These are phyloP conservation scores for Aschersonia sp. DNA, from an alignment of 2,329 filamentous ascomycete genomes.

Conservation along the genomic window DNA sequence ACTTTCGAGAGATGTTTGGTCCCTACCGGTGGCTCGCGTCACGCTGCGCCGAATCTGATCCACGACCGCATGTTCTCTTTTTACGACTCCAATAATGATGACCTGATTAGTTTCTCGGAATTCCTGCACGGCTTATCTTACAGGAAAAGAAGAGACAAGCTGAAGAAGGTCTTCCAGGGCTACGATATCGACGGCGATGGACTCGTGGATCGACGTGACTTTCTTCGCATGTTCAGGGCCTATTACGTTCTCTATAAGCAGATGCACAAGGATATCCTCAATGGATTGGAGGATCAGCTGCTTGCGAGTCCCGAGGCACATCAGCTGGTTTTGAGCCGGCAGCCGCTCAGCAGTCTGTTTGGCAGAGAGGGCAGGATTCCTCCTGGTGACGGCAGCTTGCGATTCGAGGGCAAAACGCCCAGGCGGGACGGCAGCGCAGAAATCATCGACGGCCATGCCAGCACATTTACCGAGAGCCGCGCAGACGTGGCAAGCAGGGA, in stretches of 20 bases:
- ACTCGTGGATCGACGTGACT: constrained; percentile 72
- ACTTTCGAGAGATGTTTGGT: constrained; percentile 88
- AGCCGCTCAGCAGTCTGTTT: constrained; percentile 62
- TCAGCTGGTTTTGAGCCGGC: constrained; percentile 60
- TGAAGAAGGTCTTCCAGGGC: constrained; percentile 66
- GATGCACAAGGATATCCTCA: constrained; percentile 71
- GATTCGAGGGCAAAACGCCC: constrained; percentile 52
- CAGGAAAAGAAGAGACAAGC: constrained; percentile 51
- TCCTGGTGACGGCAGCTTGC: constrained; percentile 38
- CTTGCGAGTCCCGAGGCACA: constrained; percentile 62
- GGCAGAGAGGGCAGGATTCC: constrained; percentile 59
- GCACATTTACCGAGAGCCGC: constrained; percentile 43
- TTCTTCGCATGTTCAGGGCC: constrained; percentile 79
- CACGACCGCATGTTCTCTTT: constrained; percentile 96
- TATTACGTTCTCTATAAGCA: constrained; percentile 88
- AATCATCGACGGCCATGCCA: constrained; percentile 40
- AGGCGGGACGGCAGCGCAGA: constrained; percentile 49
- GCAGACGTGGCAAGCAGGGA: constrained; percentile 46
- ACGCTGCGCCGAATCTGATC: constrained; percentile 73
- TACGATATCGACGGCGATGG: constrained; percentile 88
- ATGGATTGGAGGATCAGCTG: constrained; percentile 63
- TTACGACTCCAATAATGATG: constrained; percentile 84
- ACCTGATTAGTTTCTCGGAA: constrained; percentile 82
- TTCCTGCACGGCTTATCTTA: constrained; percentile 74
- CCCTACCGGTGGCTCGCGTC: constrained; percentile 65